Evolutionary conservation across 306 rosid species (phyloP).

Genomic region (Mimosa pudica): DNA sequence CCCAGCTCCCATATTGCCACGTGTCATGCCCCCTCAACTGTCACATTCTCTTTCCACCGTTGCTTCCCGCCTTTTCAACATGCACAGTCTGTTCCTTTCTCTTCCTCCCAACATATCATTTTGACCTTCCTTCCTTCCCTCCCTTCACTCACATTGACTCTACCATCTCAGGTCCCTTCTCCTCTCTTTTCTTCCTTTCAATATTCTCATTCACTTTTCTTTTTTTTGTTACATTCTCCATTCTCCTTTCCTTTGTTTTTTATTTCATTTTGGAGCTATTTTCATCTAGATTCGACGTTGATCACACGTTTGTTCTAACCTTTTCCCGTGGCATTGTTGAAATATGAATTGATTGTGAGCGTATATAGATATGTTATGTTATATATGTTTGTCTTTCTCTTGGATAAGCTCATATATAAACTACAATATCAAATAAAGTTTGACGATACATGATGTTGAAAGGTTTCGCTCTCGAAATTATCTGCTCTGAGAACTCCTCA

Average conservation of each 20-base stretch:
- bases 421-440: no score
- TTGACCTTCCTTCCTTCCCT: neutral
- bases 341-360: no score
- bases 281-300: neutral
- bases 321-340: no score
- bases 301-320: no score
- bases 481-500: no score
- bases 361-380: no score
- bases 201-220: neutral
- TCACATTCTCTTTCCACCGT: neutral
- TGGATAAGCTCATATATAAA: no score
- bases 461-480: no score
- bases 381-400: no score
- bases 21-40: neutral
- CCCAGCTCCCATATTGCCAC: conserved; percentile 1
- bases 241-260: neutral
- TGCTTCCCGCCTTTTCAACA: conserved; percentile 11
- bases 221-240: neutral
- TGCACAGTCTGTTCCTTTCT: neutral
- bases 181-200: neutral
- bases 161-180: neutral
- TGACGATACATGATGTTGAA: no score
- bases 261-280: neutral
- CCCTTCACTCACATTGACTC: neutral
- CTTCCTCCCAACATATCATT: neutral